phyloP scores from a whole-genome alignment of 345 rosid species.

The Ceriops decandra region DNA sequence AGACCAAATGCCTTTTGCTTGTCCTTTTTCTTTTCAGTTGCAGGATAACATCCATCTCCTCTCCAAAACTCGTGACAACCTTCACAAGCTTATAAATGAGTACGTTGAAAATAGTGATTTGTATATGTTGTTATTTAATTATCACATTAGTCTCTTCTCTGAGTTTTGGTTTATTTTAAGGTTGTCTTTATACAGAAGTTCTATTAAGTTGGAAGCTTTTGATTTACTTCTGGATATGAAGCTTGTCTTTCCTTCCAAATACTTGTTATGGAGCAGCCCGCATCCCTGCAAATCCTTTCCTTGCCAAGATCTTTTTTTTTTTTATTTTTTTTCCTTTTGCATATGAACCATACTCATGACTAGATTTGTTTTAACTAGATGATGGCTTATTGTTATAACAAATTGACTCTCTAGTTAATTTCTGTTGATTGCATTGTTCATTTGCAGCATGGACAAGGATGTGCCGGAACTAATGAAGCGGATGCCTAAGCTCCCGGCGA shows the following conservation, averaged over 20 bases:
- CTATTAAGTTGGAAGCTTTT: no score
- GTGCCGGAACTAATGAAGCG: constrained; percentile 58
- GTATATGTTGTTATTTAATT: not conserved
- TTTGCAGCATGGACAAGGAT: constrained; percentile 48
- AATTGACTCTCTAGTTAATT: not conserved
- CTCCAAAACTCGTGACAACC: constrained; percentile 33
- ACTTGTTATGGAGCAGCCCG: no score
- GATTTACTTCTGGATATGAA: no score
- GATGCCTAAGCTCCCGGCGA: constrained; percentile 67
- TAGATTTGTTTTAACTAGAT: not conserved
- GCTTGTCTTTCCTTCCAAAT: no score
- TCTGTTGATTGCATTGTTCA: not conserved
- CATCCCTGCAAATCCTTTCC: no score
- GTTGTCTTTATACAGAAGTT: no score
- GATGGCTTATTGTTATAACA: not conserved
- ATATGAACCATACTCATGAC: no score
- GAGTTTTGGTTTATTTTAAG: no score
- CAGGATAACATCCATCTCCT: constrained; percentile 42
- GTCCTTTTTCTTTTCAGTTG: constrained; percentile 32
- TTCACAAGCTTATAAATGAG: constrained; percentile 36
- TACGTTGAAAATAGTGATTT: constrained; percentile 26
- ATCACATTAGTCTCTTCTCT: not conserved
- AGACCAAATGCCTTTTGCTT: not conserved
- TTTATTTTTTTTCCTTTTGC: no score
- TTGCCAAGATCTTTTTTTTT: no score